These are phyloP conservation scores for Cercophora scortea DNA, from an alignment of 495 filamentous ascomycete species.

Conservation along the genomic window DNA sequence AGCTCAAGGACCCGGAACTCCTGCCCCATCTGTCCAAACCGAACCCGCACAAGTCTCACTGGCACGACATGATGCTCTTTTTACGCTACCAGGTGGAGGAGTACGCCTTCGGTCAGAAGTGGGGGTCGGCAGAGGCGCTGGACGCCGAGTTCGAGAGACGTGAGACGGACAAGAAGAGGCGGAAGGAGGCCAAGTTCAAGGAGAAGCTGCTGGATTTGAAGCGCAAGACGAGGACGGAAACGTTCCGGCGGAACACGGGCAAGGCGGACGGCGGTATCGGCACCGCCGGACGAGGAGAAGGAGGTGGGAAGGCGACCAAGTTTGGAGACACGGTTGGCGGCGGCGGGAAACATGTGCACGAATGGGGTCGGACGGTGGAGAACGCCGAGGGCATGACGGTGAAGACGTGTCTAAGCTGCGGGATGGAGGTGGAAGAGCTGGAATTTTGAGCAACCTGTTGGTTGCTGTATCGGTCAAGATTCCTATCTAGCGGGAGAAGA, in stretches of 20 bases:
- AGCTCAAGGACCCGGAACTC: slow-evolving; percentile 76
- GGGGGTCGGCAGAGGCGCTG: slow-evolving; percentile 76
- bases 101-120: slow-evolving; percentile 75
- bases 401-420: slow-evolving; percentile 82
- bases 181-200: slow-evolving; percentile 89
- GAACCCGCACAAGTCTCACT: slow-evolving; percentile 91
- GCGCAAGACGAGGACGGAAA: slow-evolving; percentile 86
- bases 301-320: slow-evolving; percentile 44
- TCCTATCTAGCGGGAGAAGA: background rate
- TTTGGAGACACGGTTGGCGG: slow-evolving; percentile 71
- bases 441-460: slow-evolving; percentile 53
- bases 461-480: background rate
- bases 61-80: slow-evolving; percentile 98
- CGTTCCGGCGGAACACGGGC: slow-evolving; percentile 54
- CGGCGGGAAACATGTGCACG: slow-evolving; percentile 73
- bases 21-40: slow-evolving; percentile 81
- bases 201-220: slow-evolving; percentile 81
- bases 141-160: slow-evolving; percentile 85
- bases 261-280: slow-evolving; percentile 32
- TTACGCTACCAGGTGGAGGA: slow-evolving; percentile 90
- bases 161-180: slow-evolving; percentile 71
- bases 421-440: slow-evolving; percentile 95
- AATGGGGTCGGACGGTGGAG: slow-evolving; percentile 78
- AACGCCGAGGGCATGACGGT: slow-evolving; percentile 73
- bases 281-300: slow-evolving; percentile 1